Conservation (phyloP, 2,329 filamentous ascomycete species). For the Penicillium digitatum region DNA sequence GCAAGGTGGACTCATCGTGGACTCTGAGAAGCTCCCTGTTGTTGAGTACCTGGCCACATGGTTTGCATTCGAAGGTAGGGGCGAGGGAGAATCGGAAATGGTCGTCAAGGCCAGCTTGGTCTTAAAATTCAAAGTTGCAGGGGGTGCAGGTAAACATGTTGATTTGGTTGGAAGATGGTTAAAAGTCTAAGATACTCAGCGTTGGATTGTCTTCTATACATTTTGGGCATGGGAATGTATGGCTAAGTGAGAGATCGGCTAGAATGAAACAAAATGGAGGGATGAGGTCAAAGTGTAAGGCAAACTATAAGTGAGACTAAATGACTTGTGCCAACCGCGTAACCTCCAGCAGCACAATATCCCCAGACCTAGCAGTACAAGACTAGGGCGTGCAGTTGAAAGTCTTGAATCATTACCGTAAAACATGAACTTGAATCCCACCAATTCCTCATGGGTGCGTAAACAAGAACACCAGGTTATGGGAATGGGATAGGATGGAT, state of each 20-base stretch:
- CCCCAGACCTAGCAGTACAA: too few relatives aligned
- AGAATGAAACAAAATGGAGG: neutral
- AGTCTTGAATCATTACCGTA: too few relatives aligned
- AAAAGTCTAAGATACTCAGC: neutral
- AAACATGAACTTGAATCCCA: too few relatives aligned
- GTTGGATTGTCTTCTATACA: neutral
- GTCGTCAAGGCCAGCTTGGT: neutral
- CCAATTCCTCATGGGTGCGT: too few relatives aligned
- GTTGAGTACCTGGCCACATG: neutral
- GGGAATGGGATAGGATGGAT: too few relatives aligned
- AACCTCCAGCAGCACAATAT: too few relatives aligned
- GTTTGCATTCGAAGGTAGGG: neutral
- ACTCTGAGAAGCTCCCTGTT: neutral
- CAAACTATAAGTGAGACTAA: too few relatives aligned
- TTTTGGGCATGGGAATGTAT: neutral
- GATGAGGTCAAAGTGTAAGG: neutral
- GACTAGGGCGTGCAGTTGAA: too few relatives aligned
- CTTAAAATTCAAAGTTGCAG: neutral
- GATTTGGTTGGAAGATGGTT: neutral
- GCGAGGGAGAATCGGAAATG: neutral
- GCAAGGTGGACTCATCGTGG: neutral
- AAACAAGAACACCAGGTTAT: too few relatives aligned
- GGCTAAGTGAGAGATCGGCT: neutral
- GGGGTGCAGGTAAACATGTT: neutral
- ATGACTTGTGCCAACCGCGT: neutral